phyloP scores from a whole-genome alignment of 306 rosid genomes.

The Cajanus cajan region DNA sequence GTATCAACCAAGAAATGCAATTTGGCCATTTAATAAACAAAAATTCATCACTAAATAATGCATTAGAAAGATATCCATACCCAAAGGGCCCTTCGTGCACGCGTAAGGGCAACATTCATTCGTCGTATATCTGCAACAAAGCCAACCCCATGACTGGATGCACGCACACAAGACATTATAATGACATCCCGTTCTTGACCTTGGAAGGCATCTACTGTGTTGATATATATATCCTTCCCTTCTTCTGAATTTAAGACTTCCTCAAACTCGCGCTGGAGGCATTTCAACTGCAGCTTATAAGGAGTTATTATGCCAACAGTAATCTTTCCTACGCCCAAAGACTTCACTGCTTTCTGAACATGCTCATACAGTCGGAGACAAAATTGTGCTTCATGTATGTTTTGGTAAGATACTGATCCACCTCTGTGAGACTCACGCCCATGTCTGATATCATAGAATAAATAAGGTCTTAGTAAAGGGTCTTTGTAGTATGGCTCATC shows the following conservation, averaged over 20 bases:
- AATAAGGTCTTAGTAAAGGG: constrained; percentile 77
- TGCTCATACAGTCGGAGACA: constrained; percentile 89
- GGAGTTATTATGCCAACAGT: constrained; percentile 96
- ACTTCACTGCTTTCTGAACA: constrained; percentile 70
- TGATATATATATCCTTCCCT: constrained; percentile 90
- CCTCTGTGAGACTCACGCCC: constrained; percentile 98
- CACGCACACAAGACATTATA: constrained; percentile 98
- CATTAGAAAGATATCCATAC: constrained; percentile 43
- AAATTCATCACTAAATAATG: background rate
- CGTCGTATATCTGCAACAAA: constrained; percentile 94
- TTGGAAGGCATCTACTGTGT: constrained; percentile 98
- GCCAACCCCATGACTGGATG: constrained; percentile 92
- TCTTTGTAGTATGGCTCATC: constrained; percentile 86
- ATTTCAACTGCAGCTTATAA: constrained; percentile 93
- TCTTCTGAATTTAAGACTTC: constrained; percentile 87
- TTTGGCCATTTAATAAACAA: background rate
- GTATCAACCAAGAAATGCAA: constrained; percentile 2
- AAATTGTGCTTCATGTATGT: constrained; percentile 88
- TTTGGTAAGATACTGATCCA: constrained; percentile 94
- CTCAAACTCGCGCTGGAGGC: constrained; percentile 92
- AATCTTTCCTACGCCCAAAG: constrained; percentile 62
- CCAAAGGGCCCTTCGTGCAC: constrained; percentile 98
- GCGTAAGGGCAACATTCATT: constrained; percentile 98
- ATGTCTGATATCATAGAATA: constrained; percentile 87
- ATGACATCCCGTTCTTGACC: constrained; percentile 99